These are phyloP conservation scores for Bathelium albidoporum DNA, from an alignment of 495 filamentous ascomycete genomes.

Conservation along the genomic window DNA sequence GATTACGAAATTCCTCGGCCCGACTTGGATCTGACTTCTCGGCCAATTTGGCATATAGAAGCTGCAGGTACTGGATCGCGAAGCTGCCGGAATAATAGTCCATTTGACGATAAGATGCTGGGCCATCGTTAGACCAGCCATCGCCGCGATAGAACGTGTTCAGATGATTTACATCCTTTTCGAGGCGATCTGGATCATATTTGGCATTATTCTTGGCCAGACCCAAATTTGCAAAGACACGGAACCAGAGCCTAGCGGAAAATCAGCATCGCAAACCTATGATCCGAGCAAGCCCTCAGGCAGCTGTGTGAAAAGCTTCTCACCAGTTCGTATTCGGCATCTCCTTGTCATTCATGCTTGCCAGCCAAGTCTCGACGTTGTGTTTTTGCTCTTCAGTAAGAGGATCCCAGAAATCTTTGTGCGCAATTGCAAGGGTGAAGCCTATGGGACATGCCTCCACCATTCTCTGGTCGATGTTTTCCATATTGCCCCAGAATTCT, in stretches of 20 bases:
- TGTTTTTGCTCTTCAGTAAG: conserved; percentile 47
- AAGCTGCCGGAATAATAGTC: conserved; percentile 77
- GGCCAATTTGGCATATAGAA: conserved; percentile 65
- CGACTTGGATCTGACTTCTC: conserved; percentile 56
- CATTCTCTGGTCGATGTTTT: conserved; percentile 72
- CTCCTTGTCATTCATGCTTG: conserved; percentile 63
- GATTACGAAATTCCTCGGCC: conserved; percentile 57
- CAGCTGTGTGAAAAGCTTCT: not conserved
- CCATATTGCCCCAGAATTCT: conserved; percentile 65
- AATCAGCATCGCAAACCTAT: not conserved
- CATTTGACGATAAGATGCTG: conserved; percentile 66
- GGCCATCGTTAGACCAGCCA: conserved; percentile 74
- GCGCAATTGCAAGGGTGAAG: conserved; percentile 53
- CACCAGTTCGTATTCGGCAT: conserved; percentile 53
- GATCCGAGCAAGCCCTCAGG: not conserved
- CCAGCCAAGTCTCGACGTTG: conserved; percentile 59
- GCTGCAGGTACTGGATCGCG: conserved; percentile 67
- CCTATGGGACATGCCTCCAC: conserved; percentile 72
- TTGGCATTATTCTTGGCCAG: conserved; percentile 58
- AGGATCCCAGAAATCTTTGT: conserved; percentile 54
- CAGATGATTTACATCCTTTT: conserved; percentile 64
- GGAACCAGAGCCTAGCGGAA: conserved; percentile 61
- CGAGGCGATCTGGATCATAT: conserved; percentile 54
- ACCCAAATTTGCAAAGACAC: conserved; percentile 72
- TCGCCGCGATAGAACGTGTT: conserved; percentile 70